Conservation (phyloP, 495 filamentous ascomycete genomes). For the Aspergillus saccharolyticus region DNA sequence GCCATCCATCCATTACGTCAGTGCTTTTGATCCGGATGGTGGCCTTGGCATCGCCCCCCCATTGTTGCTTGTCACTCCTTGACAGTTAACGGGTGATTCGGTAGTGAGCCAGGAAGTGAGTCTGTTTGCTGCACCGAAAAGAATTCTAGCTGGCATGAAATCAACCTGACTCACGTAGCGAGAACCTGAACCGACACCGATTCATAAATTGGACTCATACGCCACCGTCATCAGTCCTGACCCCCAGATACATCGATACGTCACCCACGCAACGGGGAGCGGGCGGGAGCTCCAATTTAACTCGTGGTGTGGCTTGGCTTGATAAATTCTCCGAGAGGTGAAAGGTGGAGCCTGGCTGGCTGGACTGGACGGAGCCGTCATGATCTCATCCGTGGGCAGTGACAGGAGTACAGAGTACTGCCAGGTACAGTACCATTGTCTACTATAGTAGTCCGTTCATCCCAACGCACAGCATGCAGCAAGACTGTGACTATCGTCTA, state of each 20-base stretch:
- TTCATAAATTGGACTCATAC: no score
- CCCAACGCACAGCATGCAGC: no score
- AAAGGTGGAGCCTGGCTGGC: neutral
- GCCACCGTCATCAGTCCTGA: neutral
- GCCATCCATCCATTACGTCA: neutral
- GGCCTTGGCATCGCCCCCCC: neutral
- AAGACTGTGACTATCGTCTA: no score
- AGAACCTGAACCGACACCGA: no score
- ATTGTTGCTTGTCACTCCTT: neutral
- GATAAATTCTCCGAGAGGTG: neutral
- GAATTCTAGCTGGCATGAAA: no score
- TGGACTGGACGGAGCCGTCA: no score
- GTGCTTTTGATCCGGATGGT: neutral
- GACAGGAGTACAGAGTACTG: neutral
- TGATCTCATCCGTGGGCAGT: neutral
- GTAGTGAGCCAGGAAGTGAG: no score
- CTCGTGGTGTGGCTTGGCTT: neutral
- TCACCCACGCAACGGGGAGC: no score
- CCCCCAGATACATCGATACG: neutral
- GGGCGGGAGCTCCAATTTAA: neutral
- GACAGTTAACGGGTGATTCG: neutral
- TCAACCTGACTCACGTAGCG: no score
- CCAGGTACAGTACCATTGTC: neutral
- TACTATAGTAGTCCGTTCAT: no score
- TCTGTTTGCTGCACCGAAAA: no score